A percentile compares a stretch with the other conserved stretches of the same genome.
phyloP scores from a whole-genome alignment of 2,329 filamentous ascomycete genomes.

The Exophiala sp. region DNA sequence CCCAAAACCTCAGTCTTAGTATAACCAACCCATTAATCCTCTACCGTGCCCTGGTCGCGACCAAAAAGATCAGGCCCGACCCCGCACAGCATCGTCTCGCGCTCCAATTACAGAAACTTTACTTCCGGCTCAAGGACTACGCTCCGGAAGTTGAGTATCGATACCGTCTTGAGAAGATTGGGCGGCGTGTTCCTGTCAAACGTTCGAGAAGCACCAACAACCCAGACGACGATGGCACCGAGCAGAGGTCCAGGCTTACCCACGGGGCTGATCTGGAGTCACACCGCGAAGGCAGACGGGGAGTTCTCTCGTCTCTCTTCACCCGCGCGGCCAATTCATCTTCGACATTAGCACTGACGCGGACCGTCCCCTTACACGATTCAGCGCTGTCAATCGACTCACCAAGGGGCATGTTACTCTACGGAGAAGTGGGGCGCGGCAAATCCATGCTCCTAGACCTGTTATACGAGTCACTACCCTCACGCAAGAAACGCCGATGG shows the following conservation, averaged over 20 bases:
- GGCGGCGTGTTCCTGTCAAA: slow-evolving; percentile 37
- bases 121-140: slow-evolving; percentile 73
- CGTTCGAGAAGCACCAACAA: slow-evolving; percentile 25
- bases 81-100: slow-evolving; percentile 69
- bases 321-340: slow-evolving; percentile 15
- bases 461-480: slow-evolving; percentile 73
- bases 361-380: slow-evolving; percentile 67
- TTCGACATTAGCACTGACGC: slow-evolving; percentile 60
- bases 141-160: slow-evolving; percentile 68
- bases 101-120: slow-evolving; percentile 73
- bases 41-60: slow-evolving; percentile 68
- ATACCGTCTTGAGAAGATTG: slow-evolving; percentile 60
- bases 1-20: slow-evolving; percentile 20
- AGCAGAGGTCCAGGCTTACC: slow-evolving; percentile 23
- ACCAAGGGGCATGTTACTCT: slow-evolving; percentile 70
- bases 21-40: slow-evolving; percentile 66
- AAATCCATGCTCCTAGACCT: slow-evolving; percentile 84
- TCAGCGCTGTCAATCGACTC: slow-evolving; percentile 68
- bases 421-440: slow-evolving; percentile 77
- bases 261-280: too few species aligned
- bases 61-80: slow-evolving; percentile 65
- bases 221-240: too few species aligned
- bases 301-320: slow-evolving; percentile 2
- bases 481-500: slow-evolving; percentile 68
- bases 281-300: not conserved